Evolutionary conservation across 768 basidiomycete species (phyloP).

Genomic region (Pulveroboletus frians): DNA sequence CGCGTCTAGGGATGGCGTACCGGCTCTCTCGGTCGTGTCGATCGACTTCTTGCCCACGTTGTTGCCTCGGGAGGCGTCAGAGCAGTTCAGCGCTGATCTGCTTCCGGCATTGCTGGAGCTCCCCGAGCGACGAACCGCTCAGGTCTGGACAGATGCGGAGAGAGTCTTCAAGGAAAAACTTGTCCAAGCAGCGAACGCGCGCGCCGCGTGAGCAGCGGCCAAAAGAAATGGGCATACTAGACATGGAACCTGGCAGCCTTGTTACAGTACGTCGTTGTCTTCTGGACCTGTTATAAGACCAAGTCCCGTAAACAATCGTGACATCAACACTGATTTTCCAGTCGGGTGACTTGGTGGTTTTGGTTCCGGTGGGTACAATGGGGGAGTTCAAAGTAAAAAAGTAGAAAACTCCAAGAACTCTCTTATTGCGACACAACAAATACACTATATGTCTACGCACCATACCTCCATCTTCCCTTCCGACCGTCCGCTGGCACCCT

Average conservation of each 20-base stretch:
- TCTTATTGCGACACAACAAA: too few relatives aligned
- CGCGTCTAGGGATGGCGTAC: slow-evolving; percentile 49
- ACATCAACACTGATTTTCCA: too few relatives aligned
- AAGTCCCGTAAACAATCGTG: too few relatives aligned
- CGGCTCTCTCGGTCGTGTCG: slow-evolving; percentile 78
- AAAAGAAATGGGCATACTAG: background rate
- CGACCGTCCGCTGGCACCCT: slow-evolving; percentile 63
- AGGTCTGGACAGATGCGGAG: slow-evolving; percentile 89
- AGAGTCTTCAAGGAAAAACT: slow-evolving; percentile 69
- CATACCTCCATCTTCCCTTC: slow-evolving; percentile 88
- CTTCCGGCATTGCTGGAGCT: slow-evolving; percentile 79
- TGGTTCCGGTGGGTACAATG: too few relatives aligned
- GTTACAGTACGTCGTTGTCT: too few relatives aligned
- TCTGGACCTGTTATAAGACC: too few relatives aligned
- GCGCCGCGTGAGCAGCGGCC: background rate
- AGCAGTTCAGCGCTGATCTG: slow-evolving; percentile 89
- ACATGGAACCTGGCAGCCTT: too few relatives aligned
- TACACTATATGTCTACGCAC: slow-evolving; percentile 50
- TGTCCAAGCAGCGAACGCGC: slow-evolving; percentile 40
- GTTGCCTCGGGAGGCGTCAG: slow-evolving; percentile 92
- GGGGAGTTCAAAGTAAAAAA: too few relatives aligned
- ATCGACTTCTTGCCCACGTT: slow-evolving; percentile 97
- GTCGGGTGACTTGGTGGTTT: too few relatives aligned
- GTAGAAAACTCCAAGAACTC: too few relatives aligned
- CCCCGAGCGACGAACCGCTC: slow-evolving; percentile 56